phyloP scores from a whole-genome alignment of 768 basidiomycete genomes.

The Rubroboletus satanas region DNA sequence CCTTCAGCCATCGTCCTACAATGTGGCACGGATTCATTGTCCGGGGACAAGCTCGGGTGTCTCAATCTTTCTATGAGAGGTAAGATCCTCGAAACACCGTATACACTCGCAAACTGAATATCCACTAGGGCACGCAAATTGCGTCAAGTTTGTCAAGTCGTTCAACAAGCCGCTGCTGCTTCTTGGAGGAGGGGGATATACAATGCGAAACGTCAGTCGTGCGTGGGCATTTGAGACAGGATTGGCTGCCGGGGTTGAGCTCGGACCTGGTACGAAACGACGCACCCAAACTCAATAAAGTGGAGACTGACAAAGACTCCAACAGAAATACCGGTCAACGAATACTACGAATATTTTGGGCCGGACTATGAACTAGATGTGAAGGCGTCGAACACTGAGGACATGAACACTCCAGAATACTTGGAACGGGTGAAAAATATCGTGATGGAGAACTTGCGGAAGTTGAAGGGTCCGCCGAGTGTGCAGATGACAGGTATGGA shows the following conservation, averaged over 20 bases:
- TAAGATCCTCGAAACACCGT: conserved; percentile 20
- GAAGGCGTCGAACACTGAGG: conserved; percentile 89
- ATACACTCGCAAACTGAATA: neutral
- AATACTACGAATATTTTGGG: conserved; percentile 99
- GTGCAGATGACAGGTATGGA: conserved; percentile 82
- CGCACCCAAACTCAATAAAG: neutral
- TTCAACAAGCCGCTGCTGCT: conserved; percentile 93
- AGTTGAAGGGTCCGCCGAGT: conserved; percentile 84
- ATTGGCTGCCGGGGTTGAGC: conserved; percentile 93
- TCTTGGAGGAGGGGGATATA: conserved; percentile 96
- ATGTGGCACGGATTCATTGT: conserved; percentile 95
- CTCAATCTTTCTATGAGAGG: conserved; percentile 96
- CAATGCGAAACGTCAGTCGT: conserved; percentile 95
- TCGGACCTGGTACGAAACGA: conserved; percentile 61
- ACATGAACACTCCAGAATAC: conserved; percentile 90
- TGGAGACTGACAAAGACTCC: conserved; percentile 1
- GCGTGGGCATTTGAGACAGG: conserved; percentile 99
- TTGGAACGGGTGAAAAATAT: conserved; percentile 90
- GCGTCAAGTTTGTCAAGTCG: conserved; percentile 94
- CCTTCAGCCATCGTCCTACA: conserved; percentile 95
- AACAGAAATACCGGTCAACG: conserved; percentile 95
- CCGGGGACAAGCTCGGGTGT: conserved; percentile 93
- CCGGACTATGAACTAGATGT: conserved; percentile 97
- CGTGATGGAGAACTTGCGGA: conserved; percentile 86
- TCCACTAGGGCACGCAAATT: conserved; percentile 84